phyloP scores from a whole-genome alignment of 1,284 basidiomycete species.

The Heliocybe sulcata region DNA sequence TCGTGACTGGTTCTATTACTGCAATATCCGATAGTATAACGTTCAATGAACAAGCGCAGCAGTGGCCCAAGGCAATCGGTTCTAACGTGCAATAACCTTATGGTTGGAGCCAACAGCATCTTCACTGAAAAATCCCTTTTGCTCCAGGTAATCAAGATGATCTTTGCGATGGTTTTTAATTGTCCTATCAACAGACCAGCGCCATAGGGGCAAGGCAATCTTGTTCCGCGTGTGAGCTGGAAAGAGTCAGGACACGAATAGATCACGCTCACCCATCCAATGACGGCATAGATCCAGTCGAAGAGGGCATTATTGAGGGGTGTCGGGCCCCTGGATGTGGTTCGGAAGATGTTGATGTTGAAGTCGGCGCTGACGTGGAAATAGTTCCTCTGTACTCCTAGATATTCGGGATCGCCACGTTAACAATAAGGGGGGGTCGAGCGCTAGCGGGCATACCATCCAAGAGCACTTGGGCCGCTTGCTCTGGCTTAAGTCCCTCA shows the following conservation, averaged over 20 bases:
- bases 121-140: conserved; percentile 2
- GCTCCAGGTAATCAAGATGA: conserved; percentile 36
- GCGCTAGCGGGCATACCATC: conserved; percentile 38
- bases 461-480: conserved; percentile 57
- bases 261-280: conserved; percentile 33
- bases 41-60: not conserved
- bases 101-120: not conserved
- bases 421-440: conserved; percentile 1
- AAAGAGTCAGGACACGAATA: not conserved
- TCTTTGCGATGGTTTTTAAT: conserved; percentile 37
- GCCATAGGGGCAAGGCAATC: conserved; percentile 48
- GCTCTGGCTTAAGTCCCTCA: conserved; percentile 57
- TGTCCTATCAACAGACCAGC: conserved; percentile 39
- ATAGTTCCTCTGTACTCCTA: conserved; percentile 67
- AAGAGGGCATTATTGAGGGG: conserved; percentile 56
- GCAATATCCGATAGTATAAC: not conserved
- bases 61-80: not conserved
- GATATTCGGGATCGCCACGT: not conserved
- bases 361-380: conserved; percentile 77
- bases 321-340: conserved; percentile 60
- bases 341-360: conserved; percentile 62
- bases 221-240: conserved; percentile 12
- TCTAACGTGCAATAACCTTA: not conserved
- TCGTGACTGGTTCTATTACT: not conserved
- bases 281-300: conserved; percentile 40